Percentiles rank a stretch among this genome's conserved stretches.
Conservation (phyloP, 208 protist species). For the Blechomonas ayalai region DNA sequence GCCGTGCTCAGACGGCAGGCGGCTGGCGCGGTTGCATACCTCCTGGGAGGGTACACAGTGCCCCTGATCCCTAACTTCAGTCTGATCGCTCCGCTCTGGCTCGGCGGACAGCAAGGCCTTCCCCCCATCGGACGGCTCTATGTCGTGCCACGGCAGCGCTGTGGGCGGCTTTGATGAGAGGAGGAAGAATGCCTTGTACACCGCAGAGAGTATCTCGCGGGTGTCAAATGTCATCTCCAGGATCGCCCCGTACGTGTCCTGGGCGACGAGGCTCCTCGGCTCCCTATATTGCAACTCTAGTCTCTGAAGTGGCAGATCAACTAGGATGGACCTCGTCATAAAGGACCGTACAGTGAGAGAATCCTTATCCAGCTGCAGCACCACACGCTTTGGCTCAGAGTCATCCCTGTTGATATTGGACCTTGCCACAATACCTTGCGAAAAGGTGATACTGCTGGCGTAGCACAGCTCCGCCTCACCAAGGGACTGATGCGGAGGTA, state of each 20-base stretch:
- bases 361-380: not conserved
- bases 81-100: too few relatives aligned
- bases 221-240: slow-evolving; percentile 9
- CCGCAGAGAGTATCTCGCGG: slow-evolving; percentile 7
- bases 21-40: too few relatives aligned
- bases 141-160: too few relatives aligned
- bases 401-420: not conserved
- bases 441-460: slow-evolving; percentile 19
- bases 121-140: too few relatives aligned
- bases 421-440: slow-evolving; percentile 11
- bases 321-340: slow-evolving; percentile 4
- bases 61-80: too few relatives aligned
- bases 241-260: slow-evolving; percentile 1
- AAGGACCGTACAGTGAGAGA: not conserved
- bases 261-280: not conserved
- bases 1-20: too few relatives aligned
- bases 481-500: slow-evolving; percentile 4
- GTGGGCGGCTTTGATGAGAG: slow-evolving; percentile 7
- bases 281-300: not conserved
- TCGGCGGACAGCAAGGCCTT: too few relatives aligned
- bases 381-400: not conserved
- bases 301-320: slow-evolving; percentile 10
- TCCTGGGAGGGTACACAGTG: too few relatives aligned
- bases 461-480: slow-evolving; percentile 6
- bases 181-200: slow-evolving; percentile 23